phyloP scores from a whole-genome alignment of 768 basidiomycete genomes.

The Collybia mongolica region DNA sequence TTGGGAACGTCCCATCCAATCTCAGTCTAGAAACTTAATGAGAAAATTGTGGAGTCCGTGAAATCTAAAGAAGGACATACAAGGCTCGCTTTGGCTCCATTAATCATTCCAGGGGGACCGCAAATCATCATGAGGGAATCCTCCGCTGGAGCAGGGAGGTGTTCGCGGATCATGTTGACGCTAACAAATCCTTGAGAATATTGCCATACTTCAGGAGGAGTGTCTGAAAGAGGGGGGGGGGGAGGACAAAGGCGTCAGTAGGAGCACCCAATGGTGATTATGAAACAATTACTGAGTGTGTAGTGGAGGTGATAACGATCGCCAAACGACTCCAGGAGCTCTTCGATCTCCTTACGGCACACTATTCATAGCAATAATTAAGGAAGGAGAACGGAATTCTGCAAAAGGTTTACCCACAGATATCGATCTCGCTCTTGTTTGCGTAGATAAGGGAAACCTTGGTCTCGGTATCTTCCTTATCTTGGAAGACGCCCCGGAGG shows the following conservation, averaged over 20 bases:
- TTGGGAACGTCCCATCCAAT: too few species aligned
- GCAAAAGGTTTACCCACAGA: slow-evolving; percentile 15
- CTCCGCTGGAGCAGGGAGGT: slow-evolving; percentile 38
- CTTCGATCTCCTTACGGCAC: slow-evolving; percentile 47
- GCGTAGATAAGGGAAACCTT: slow-evolving; percentile 47
- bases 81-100: too few species aligned
- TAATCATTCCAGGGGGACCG: slow-evolving; percentile 34
- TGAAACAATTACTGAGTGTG: slow-evolving; percentile 33
- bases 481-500: slow-evolving; percentile 43
- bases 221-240: background rate
- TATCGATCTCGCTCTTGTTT: slow-evolving; percentile 48
- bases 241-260: background rate
- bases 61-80: too few species aligned
- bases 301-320: slow-evolving; percentile 40
- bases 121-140: slow-evolving; percentile 46
- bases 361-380: slow-evolving; percentile 14
- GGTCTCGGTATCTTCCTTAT: slow-evolving; percentile 32
- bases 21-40: too few species aligned
- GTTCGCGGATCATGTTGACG: slow-evolving; percentile 30
- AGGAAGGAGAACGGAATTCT: background rate
- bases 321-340: slow-evolving; percentile 22
- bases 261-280: background rate
- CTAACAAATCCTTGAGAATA: slow-evolving; percentile 41
- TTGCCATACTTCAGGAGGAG: slow-evolving; percentile 32
- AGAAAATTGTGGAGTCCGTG: too few species aligned